Evolutionary conservation across 1,284 basidiomycete species (phyloP), one percentile per base, ranked within the genome.

Genomic region (Cryptococcus sp.): DNA sequence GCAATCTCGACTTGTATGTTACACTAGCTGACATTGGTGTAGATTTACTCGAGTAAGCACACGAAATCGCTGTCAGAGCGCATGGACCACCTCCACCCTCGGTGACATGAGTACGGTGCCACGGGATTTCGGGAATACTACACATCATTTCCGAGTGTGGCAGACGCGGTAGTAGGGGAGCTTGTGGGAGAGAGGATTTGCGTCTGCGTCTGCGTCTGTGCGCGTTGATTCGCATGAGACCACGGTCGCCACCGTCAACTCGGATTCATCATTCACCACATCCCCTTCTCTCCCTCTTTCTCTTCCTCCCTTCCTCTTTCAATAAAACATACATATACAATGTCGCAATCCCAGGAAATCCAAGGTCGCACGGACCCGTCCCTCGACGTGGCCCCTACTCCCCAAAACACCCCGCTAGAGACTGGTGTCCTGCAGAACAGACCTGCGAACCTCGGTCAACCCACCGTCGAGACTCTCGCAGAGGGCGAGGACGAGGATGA

Each of bases 341-440:
- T 77, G 75, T 72, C 75, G 25, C 70, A 74, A 58, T 69, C 64
- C 19, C 72, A 75, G 59, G 62, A 76, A 55, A 74, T 76, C 66
- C 68, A 71, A 53, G 62, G 46, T 35, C 67, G 73, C 54, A 51
- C 59, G 25, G 72, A 74, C 54, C 59, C 68, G 47, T 62, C 65
- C 19, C 63, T 71, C 61, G 68, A 70, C 61, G 72, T 78, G 59
- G 88, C 89, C 5, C 88, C 89, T 20, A 91, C 89, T 22, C 89
- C 89, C 16, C 87, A 89, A 77, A 91, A 91, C 82, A 90, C 89
- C 16, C 89, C 89, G 17, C 81, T 90, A 69, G 84, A 82, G 62
- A 85, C 86, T 57, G 85, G 85, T 20, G 87, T 87, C 54, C 85
- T 90, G 75, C 82, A 86, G 22, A 80, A 80, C 57, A 84, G 87